A percentile compares a stretch with the other conserved stretches of the same genome.
Evolutionary conservation across 2,329 filamentous ascomycete genomes (phyloP).

Genomic region (Ascochyta fabae): DNA sequence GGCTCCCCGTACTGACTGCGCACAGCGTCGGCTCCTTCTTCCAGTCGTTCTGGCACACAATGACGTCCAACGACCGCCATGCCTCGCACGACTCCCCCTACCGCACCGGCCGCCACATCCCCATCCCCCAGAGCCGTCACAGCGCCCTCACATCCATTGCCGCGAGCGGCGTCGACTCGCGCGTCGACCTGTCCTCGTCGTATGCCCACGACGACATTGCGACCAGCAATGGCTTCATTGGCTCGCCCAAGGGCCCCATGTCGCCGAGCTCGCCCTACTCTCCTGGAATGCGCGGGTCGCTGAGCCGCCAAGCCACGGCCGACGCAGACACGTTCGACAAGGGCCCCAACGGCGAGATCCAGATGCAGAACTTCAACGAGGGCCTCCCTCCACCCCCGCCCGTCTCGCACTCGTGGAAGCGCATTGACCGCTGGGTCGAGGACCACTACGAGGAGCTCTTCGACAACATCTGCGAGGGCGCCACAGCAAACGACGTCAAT

Average conservation of each 20-base stretch:
- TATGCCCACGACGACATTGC: slow-evolving; percentile 76
- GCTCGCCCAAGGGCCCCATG: slow-evolving; percentile 62
- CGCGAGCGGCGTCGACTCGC: slow-evolving; percentile 84
- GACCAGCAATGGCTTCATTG: slow-evolving; percentile 64
- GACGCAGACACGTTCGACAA: slow-evolving; percentile 61
- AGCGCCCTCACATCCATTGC: slow-evolving; percentile 85
- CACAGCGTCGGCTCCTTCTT: slow-evolving; percentile 61
- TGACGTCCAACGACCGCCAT: slow-evolving; percentile 80
- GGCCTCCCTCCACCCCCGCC: slow-evolving; percentile 89
- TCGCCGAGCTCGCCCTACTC: slow-evolving; percentile 79
- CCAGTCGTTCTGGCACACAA: slow-evolving; percentile 90
- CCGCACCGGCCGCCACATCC: slow-evolving; percentile 87
- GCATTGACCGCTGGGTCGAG: slow-evolving; percentile 93
- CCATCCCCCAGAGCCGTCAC: slow-evolving; percentile 81
- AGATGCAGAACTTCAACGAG: slow-evolving; percentile 94
- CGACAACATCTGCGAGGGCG: slow-evolving; percentile 91
- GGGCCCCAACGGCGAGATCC: slow-evolving; percentile 80
- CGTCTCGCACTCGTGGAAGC: slow-evolving; percentile 86
- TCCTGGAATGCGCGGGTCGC: slow-evolving; percentile 83
- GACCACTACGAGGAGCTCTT: slow-evolving; percentile 93
- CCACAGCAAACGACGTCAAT: slow-evolving; percentile 92
- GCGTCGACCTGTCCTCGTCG: slow-evolving; percentile 78
- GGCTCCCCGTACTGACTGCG: slow-evolving; percentile 31
- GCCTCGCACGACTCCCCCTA: slow-evolving; percentile 93
- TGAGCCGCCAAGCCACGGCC: slow-evolving; percentile 69